Conservation (phyloP, 129 eudicot species). For the Flaveria ramosissima region DNA sequence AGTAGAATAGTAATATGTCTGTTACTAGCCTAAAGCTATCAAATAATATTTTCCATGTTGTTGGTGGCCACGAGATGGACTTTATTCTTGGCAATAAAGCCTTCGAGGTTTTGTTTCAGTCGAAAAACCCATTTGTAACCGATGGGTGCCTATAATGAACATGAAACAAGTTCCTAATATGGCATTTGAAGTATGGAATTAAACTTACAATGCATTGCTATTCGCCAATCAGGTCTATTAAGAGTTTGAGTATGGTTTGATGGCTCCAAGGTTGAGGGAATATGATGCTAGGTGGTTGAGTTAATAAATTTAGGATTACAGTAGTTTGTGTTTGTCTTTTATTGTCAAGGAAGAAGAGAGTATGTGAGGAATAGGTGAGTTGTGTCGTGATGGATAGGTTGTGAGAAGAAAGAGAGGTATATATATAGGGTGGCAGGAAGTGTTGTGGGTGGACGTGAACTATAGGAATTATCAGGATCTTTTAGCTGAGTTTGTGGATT, state of each 20-base stretch:
- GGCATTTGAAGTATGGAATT: background rate
- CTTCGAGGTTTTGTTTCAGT: background rate
- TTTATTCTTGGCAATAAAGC: too few species aligned
- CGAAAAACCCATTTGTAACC: background rate
- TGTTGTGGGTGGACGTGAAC: too few species aligned
- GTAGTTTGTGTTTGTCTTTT: too few species aligned
- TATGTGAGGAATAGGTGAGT: too few species aligned
- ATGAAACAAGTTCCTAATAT: background rate
- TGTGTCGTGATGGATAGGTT: too few species aligned
- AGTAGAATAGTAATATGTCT: background rate
- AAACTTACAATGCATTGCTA: background rate
- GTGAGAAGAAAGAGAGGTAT: too few species aligned
- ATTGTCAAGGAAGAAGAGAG: too few species aligned
- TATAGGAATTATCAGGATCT: too few species aligned
- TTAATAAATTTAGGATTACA: too few species aligned
- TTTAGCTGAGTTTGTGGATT: too few species aligned
- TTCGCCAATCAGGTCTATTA: background rate
- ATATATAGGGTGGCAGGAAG: too few species aligned
- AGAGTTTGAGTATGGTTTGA: background rate
- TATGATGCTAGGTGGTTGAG: background rate
- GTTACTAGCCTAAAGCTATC: background rate
- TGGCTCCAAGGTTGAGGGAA: background rate
- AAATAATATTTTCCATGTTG: too few species aligned
- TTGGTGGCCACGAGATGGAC: background rate
- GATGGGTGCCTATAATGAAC: background rate